Conservation (phyloP, 768 basidiomycete genomes). For the Pluteus cervinus region DNA sequence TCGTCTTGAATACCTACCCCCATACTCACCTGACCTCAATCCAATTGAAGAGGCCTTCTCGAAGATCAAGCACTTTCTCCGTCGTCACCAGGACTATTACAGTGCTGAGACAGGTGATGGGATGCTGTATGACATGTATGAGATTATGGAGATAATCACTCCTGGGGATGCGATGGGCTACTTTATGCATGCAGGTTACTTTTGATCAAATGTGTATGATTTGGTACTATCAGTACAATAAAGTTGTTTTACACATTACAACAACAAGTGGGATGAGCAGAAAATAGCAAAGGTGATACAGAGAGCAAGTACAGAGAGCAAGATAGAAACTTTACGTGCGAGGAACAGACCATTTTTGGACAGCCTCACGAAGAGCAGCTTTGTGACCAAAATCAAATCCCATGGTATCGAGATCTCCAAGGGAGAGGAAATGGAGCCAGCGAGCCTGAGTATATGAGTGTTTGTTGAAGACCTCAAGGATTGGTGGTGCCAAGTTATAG, state of each 20-base stretch:
- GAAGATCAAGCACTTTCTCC: slow-evolving; percentile 25
- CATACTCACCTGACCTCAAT: slow-evolving; percentile 34
- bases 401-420: too few relatives aligned
- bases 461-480: too few relatives aligned
- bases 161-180: slow-evolving; percentile 21
- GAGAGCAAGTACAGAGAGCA: too few relatives aligned
- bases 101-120: slow-evolving; percentile 6
- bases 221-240: background rate
- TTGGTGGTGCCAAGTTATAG: too few relatives aligned
- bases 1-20: slow-evolving; percentile 23
- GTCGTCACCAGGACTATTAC: slow-evolving; percentile 11
- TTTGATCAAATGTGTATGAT: slow-evolving; percentile 4
- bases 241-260: too few relatives aligned
- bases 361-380: too few relatives aligned
- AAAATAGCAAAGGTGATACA: too few relatives aligned
- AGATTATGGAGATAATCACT: slow-evolving; percentile 20
- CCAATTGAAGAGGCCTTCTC: slow-evolving; percentile 35
- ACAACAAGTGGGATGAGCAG: slow-evolving; percentile 4
- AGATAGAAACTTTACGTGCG: too few relatives aligned
- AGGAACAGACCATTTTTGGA: too few relatives aligned
- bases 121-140: slow-evolving; percentile 20
- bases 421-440: too few relatives aligned
- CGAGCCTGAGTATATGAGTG: too few relatives aligned
- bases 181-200: slow-evolving; percentile 26
- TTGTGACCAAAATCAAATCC: too few relatives aligned